Evolutionary conservation across 2,329 filamentous ascomycete genomes (phyloP).

Genomic region (Elsinoe ampelina): DNA sequence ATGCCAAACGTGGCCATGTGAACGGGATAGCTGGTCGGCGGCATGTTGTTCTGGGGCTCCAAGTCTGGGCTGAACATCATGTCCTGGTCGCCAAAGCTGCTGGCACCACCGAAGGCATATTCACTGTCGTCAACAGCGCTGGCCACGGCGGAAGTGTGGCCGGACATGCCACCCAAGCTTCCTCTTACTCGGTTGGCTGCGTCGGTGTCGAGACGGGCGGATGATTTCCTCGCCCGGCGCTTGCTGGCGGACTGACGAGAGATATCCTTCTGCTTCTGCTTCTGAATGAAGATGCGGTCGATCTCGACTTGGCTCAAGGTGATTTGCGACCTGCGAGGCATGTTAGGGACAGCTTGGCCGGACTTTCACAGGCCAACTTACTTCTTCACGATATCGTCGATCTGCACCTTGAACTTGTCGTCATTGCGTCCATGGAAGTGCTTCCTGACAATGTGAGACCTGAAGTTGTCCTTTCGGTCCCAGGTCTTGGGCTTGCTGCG

Average conservation of each 20-base stretch:
- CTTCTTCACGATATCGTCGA: slow-evolving; percentile 14
- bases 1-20: background rate
- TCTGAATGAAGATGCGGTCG: background rate
- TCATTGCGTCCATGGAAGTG: slow-evolving; percentile 37
- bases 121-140: slow-evolving; percentile 3
- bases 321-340: background rate
- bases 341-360: slow-evolving; percentile 6
- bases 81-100: background rate
- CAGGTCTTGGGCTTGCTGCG: slow-evolving; percentile 57
- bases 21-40: background rate
- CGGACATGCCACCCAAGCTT: background rate
- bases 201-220: background rate
- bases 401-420: slow-evolving; percentile 12
- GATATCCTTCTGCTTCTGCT: background rate
- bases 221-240: slow-evolving; percentile 5
- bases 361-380: background rate
- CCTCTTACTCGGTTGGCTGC: slow-evolving; percentile 4
- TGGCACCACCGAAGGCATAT: slow-evolving; percentile 4
- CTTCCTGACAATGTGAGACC: slow-evolving; percentile 62
- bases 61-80: slow-evolving; percentile 7
- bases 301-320: slow-evolving; percentile 2
- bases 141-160: background rate
- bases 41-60: background rate
- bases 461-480: slow-evolving; percentile 81
- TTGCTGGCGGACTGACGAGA: slow-evolving; percentile 1